A percentile compares a stretch with the other conserved stretches of the same genome.
These are phyloP conservation scores for Pestalotiopsis sp. DNA, from an alignment of 2,329 filamentous ascomycete species.

Conservation along the genomic window DNA sequence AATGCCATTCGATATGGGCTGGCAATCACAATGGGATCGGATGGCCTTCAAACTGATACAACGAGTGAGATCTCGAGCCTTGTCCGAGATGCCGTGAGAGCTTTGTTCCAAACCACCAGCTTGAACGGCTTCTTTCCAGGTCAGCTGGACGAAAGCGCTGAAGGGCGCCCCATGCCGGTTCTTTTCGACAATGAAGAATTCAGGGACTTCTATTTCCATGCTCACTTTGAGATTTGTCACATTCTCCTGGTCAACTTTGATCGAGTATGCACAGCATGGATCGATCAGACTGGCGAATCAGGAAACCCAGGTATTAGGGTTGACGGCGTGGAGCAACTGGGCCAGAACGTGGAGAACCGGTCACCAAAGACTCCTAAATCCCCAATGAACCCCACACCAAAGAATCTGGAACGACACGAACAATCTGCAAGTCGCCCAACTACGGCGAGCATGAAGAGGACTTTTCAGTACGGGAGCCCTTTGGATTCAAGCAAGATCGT, in stretches of 20 bases:
- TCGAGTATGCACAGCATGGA: background rate
- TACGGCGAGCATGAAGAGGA: slow-evolving; percentile 14
- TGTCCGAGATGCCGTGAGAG: background rate
- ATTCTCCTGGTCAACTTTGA: slow-evolving; percentile 6
- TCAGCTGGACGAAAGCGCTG: slow-evolving; percentile 8
- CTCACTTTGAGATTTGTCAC: slow-evolving; percentile 14
- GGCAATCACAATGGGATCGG: slow-evolving; percentile 7
- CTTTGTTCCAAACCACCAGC: background rate
- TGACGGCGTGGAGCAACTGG: background rate
- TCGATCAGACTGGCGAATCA: background rate
- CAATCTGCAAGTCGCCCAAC: background rate
- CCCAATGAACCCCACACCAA: background rate
- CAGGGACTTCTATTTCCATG: slow-evolving; percentile 12
- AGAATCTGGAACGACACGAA: background rate
- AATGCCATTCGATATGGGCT: slow-evolving; percentile 18
- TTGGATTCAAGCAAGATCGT: slow-evolving; percentile 17
- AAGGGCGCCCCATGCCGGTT: background rate
- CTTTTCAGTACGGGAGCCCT: slow-evolving; percentile 12
- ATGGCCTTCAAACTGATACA: background rate
- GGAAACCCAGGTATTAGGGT: background rate
- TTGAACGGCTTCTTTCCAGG: slow-evolving; percentile 13
- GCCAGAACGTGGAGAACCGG: background rate
- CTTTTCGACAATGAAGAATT: slow-evolving; percentile 3
- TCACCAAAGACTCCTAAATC: background rate
- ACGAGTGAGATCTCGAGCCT: background rate